A percentile compares a stretch with the other conserved stretches of the same genome.
Evolutionary conservation across 1,284 basidiomycete species (phyloP).

Genomic region (Austroboletus novae-zelandiae): DNA sequence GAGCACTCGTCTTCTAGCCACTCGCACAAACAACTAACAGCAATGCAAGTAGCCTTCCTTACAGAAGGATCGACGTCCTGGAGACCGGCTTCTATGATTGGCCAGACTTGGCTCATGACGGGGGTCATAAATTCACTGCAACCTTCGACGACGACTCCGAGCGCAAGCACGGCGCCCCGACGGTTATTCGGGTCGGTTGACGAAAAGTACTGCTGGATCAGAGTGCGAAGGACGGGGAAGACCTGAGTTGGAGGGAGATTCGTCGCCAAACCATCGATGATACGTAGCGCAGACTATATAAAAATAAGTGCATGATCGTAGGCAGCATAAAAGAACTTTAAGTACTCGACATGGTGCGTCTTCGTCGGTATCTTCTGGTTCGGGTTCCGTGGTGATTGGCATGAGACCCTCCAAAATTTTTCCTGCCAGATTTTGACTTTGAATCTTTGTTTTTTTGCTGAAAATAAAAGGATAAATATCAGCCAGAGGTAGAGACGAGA

Average conservation of each 20-base stretch:
- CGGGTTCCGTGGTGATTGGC: slow-evolving; percentile 90
- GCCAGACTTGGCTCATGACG: slow-evolving; percentile 92
- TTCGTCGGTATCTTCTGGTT: slow-evolving; percentile 86
- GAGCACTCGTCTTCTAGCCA: slow-evolving; percentile 96
- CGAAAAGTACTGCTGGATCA: slow-evolving; percentile 82
- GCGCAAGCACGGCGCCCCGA: slow-evolving; percentile 93
- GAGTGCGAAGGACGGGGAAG: slow-evolving; percentile 86
- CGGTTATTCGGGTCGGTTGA: slow-evolving; percentile 78
- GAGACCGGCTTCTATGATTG: slow-evolving; percentile 89
- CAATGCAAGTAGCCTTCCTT: slow-evolving; percentile 92
- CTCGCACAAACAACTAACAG: slow-evolving; percentile 96
- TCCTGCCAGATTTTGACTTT: slow-evolving; percentile 82
- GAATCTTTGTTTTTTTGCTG: slow-evolving; percentile 96
- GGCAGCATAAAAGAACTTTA: slow-evolving; percentile 26
- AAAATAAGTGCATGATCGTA: slow-evolving; percentile 13
- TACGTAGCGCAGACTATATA: slow-evolving; percentile 83
- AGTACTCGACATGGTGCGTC: slow-evolving; percentile 85
- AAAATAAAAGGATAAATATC: slow-evolving; percentile 1
- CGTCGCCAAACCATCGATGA: slow-evolving; percentile 93
- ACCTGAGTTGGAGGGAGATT: slow-evolving; percentile 94
- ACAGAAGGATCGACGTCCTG: slow-evolving; percentile 83
- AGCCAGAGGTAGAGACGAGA: not conserved
- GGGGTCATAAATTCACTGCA: slow-evolving; percentile 98
- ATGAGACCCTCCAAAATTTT: slow-evolving; percentile 90
- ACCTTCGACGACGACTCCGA: slow-evolving; percentile 96